Evolutionary conservation across 306 rosid species (phyloP).

Genomic region (Purshia tridentata): DNA sequence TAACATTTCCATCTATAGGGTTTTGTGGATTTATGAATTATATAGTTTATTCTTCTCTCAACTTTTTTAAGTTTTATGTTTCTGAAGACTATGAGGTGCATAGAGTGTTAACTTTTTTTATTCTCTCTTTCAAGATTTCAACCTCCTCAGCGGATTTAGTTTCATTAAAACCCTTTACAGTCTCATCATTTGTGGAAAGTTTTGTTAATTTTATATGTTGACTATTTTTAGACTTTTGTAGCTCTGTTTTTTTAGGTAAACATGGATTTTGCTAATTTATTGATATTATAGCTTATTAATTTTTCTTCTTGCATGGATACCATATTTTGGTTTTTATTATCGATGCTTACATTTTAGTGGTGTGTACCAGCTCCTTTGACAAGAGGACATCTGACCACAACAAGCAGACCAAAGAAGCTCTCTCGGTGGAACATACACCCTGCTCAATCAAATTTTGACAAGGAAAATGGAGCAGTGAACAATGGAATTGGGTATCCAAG

Average conservation of each 20-base stretch:
- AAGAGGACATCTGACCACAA: conserved; percentile 47
- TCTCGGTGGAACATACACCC: conserved; percentile 77
- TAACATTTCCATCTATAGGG: background rate
- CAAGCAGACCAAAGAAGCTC: conserved; percentile 52
- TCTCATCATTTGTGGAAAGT: background rate
- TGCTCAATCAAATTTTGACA: conserved; percentile 37
- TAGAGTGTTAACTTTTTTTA: background rate
- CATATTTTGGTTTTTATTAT: conserved; percentile 16
- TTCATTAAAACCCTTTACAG: background rate
- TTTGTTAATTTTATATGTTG: background rate
- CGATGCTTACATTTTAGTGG: conserved; percentile 15
- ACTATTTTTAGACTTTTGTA: background rate
- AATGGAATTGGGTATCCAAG: conserved; percentile 41
- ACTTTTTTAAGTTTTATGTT: background rate
- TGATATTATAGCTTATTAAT: background rate
- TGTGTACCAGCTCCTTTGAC: conserved; percentile 34
- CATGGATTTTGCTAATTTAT: background rate
- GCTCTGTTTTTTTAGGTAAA: background rate
- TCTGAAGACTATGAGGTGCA: background rate
- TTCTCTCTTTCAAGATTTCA: background rate
- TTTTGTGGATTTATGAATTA: background rate
- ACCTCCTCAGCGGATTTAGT: background rate
- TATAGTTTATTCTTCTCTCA: background rate
- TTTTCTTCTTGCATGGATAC: background rate
- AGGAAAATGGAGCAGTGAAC: conserved; percentile 37